phyloP scores from a whole-genome alignment of 2,329 filamentous ascomycete species.

The Blastomyces parvus region DNA sequence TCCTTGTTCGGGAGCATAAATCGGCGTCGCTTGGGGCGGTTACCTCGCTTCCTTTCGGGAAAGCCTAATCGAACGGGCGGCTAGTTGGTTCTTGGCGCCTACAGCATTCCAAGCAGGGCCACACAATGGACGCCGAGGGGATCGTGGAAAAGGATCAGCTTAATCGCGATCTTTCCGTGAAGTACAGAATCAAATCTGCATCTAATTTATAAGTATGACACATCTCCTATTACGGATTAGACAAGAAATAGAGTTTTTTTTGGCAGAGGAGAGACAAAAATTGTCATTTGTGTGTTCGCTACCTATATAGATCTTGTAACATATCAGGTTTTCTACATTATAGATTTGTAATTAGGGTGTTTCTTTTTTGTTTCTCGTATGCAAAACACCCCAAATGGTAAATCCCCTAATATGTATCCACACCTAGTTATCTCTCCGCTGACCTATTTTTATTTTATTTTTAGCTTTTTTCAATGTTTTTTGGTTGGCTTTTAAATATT shows the following conservation, averaged over 20 bases:
- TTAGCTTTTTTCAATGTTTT: background rate
- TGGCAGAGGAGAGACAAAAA: slow-evolving; percentile 4
- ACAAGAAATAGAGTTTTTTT: background rate
- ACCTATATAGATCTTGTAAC: background rate
- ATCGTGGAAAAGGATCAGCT: background rate
- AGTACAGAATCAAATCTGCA: background rate
- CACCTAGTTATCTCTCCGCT: background rate
- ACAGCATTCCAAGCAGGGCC: background rate
- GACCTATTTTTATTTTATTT: background rate
- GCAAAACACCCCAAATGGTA: background rate
- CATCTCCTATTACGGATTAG: background rate
- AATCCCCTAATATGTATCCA: background rate
- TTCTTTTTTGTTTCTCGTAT: background rate
- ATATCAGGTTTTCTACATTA: background rate
- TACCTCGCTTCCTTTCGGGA: background rate
- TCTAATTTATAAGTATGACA: background rate
- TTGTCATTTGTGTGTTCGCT: slow-evolving; percentile 2
- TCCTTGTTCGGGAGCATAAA: background rate
- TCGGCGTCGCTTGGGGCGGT: background rate
- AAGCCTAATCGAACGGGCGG: background rate
- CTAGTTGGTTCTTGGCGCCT: background rate
- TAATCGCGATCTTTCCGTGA: background rate
- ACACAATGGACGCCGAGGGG: background rate
- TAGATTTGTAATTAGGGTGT: background rate
- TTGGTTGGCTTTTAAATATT: background rate